phyloP scores from a whole-genome alignment of 1,284 basidiomycete species.

The Stereum hirsutum region DNA sequence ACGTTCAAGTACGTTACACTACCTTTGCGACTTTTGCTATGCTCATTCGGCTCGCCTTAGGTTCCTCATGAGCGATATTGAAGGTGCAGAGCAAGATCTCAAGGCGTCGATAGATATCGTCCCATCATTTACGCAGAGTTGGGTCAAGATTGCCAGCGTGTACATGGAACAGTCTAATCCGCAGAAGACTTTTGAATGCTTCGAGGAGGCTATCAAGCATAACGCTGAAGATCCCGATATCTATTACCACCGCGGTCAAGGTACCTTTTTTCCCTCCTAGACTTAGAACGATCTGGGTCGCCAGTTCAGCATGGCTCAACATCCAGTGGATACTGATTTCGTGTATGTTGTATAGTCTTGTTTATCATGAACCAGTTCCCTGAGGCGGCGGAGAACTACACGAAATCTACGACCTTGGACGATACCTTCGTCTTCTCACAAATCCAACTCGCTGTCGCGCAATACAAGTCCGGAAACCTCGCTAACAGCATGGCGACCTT shows the following conservation, averaged over 20 bases:
- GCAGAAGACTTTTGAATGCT: slow-evolving; percentile 80
- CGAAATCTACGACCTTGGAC: slow-evolving; percentile 80
- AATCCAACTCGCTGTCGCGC: slow-evolving; percentile 94
- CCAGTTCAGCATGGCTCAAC: no score
- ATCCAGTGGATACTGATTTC: no score
- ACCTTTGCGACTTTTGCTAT: no score
- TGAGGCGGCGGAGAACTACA: slow-evolving; percentile 86
- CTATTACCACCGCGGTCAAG: slow-evolving; percentile 98
- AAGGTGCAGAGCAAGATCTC: slow-evolving; percentile 82
- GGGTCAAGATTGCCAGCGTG: slow-evolving; percentile 97
- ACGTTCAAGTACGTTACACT: slow-evolving; percentile 73
- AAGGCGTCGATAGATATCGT: slow-evolving; percentile 68
- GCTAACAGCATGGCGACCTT: slow-evolving; percentile 86
- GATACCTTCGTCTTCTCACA: slow-evolving; percentile 88
- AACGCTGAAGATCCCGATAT: slow-evolving; percentile 90
- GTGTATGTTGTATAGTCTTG: slow-evolving; percentile 49
- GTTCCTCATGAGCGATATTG: slow-evolving; percentile 84
- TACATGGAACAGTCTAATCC: slow-evolving; percentile 93
- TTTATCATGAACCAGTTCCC: slow-evolving; percentile 93
- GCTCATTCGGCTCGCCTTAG: no score
- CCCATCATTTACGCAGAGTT: slow-evolving; percentile 79
- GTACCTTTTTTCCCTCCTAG: slow-evolving; percentile 27
- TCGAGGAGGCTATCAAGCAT: slow-evolving; percentile 82
- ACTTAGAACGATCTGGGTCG: background rate
- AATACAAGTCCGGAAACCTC: slow-evolving; percentile 84